Evolutionary conservation across 495 filamentous ascomycete species (phyloP).

Genomic region (Trichocladium uniseriatum): DNA sequence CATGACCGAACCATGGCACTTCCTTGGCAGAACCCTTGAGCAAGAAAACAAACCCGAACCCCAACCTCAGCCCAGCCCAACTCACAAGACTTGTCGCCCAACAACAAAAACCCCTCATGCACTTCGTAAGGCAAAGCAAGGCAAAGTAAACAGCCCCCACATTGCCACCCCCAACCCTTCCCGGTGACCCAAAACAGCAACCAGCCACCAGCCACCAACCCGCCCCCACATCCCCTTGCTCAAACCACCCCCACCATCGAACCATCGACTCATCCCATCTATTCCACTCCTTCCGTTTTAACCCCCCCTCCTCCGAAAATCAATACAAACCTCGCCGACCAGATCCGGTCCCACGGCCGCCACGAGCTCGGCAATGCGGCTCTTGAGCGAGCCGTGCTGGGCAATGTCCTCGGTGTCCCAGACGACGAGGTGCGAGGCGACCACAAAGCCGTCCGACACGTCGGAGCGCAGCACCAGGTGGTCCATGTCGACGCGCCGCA

Average conservation of each 20-base stretch:
- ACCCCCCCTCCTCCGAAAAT: conserved; percentile 16
- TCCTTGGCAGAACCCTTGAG: too few relatives aligned
- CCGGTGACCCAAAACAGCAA: too few relatives aligned
- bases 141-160: too few relatives aligned
- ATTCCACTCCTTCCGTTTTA: not conserved
- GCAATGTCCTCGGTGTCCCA: conserved; percentile 55
- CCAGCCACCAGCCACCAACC: too few relatives aligned
- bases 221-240: too few relatives aligned
- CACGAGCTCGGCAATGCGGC: conserved; percentile 63
- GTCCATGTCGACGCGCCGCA: conserved; percentile 55
- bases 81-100: too few relatives aligned
- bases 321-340: conserved; percentile 45
- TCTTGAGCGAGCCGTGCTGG: conserved; percentile 49
- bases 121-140: too few relatives aligned
- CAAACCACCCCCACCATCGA: not conserved
- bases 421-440: conserved; percentile 47
- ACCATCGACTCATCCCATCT: not conserved
- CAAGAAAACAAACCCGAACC: too few relatives aligned
- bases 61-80: too few relatives aligned
- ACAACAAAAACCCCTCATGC: too few relatives aligned
- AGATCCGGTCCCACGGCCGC: conserved; percentile 65
- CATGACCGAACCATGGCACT: too few relatives aligned
- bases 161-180: too few relatives aligned
- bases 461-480: conserved; percentile 33
- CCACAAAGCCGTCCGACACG: conserved; percentile 21